Conservation (phyloP, 495 filamentous ascomycete species). For the Penicillium bialowiezense region DNA sequence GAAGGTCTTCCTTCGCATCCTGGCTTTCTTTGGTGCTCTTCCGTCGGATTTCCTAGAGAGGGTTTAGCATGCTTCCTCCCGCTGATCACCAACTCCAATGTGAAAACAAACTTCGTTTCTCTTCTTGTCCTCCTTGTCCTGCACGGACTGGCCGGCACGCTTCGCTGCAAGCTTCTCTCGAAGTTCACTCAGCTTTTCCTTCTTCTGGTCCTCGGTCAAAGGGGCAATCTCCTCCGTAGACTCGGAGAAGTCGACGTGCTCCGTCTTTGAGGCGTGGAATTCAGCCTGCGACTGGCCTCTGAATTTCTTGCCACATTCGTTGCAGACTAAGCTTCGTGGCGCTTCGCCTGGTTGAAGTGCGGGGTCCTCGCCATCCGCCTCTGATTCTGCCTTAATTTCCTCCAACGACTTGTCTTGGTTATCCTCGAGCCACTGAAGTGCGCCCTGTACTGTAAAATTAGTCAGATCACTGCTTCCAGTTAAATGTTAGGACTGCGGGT, state of each 20-base stretch:
- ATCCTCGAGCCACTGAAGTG: constrained; percentile 89
- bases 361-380: constrained; percentile 51
- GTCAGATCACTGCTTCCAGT: background rate
- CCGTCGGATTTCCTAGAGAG: constrained; percentile 70
- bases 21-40: constrained; percentile 80
- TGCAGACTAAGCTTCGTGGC: constrained; percentile 71
- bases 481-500: background rate
- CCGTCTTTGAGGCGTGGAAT: constrained; percentile 85
- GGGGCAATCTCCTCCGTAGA: constrained; percentile 88
- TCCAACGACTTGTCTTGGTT: constrained; percentile 82
- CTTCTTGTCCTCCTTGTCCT: constrained; percentile 83
- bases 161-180: constrained; percentile 70
- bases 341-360: constrained; percentile 60
- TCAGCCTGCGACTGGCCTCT: constrained; percentile 74
- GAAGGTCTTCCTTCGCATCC: constrained; percentile 76
- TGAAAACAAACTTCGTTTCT: constrained; percentile 69
- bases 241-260: constrained; percentile 89
- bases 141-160: constrained; percentile 60
- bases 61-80: background rate
- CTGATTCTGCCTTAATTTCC: constrained; percentile 57
- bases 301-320: constrained; percentile 91
- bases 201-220: constrained; percentile 89
- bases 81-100: background rate
- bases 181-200: constrained; percentile 70
- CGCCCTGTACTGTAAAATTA: constrained; percentile 68